Base-by-base conservation (phyloP, 2,329 filamentous ascomycete species). In the Thermothelomyces thermophilus region DNA sequence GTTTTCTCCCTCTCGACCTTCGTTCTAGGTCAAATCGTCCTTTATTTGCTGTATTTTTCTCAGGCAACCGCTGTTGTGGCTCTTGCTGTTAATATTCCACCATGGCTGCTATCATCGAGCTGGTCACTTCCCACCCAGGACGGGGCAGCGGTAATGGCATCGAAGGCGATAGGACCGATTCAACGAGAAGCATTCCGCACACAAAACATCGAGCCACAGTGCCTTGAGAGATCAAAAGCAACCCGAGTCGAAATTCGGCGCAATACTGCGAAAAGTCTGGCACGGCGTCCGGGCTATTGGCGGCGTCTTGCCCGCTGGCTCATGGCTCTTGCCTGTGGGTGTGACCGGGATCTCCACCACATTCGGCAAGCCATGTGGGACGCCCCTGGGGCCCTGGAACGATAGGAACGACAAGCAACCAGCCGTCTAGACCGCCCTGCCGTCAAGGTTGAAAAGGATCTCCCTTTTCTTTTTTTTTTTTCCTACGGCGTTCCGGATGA, bases 361-460 rank as follows among this genome's bases (percentile, higher is more conserved):
- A 28, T 44, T 37, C 36, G 42, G 52, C 52, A 49, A 55, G 51
- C 56, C 56, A 57, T 56, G 55, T 56, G 53, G 53, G 43, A 54
- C 57, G 28, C 30, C 36, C 45, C 42, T 47, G 24, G 47, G 22
- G 20, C 19, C 46, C 51, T 39, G 19, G 48, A 44, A 51, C 50
- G 50, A 46, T 50, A 48, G 34, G 9, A 9, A 26, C 24, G 24
- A 26, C 5, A 9, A 26, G 24, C 24, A 26, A 9, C 24, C 24
- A 26, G 5, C 24, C 24, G 24, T 26, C 9, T 5, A 26, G 9
- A 26, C 24, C 24, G 24, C 5, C 24, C 24, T 26, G 24, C 24
- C 5, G 24, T 26, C 9, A 5, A 26, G 9, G 24, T 26, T 9
- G 24, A 9, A n/a, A n/a, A 26, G 24, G 24, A 26, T 26, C 9